Base-by-base conservation (phyloP, 176 grass and related monocot genomes). In the Typha latifolia region DNA sequence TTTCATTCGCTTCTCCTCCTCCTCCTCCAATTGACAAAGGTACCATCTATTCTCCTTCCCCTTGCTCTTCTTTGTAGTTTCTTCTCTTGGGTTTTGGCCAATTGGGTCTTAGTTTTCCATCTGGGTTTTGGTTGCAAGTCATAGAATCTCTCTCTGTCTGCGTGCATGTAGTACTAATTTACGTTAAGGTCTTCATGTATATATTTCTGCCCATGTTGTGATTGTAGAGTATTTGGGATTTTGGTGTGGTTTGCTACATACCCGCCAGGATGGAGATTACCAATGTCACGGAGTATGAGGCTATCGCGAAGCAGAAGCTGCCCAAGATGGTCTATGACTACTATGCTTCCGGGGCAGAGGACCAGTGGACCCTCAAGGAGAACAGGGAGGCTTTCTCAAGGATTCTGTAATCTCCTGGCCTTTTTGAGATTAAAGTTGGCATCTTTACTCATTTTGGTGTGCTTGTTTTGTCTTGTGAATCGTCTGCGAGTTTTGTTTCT, bases 291-390 rank as follows among this genome's bases (percentile, higher is more conserved):
- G 94, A 93, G 86, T 99, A 93, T 69, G 72, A 99, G 78, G 76
- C 75, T 64, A 93, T 99, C 48, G 94, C 94, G 0, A 99, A 85
- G 94, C 76, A 87, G 70, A 99, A 68, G 74, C 78, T 99, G 70
- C 89, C 94, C 2, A 99, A 93, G 83, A 90, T 99, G 94, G 49
- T 34, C 2, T 99, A 84, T 12, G 94, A 99, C 74, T 99, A 93
- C 66, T 99, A 90, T 24, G 94, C 94, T 16, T 99, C 94, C 0
- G 94, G 94, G 0, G 86, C 94, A 2, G 94, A 99, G 83, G 94
- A 99, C 14, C 83, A 99, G 49, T 99, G 94, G 94, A 93, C 89
- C 66, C 85, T 99, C 9, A 49, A 87, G 61, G 94, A 99, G 77
- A 99, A 99, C 68, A 79, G 86, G 24, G 89, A 93, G 49, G 94